Evolutionary conservation across 768 basidiomycete species (phyloP).

Genomic region (Rhodotorula diobovata): DNA sequence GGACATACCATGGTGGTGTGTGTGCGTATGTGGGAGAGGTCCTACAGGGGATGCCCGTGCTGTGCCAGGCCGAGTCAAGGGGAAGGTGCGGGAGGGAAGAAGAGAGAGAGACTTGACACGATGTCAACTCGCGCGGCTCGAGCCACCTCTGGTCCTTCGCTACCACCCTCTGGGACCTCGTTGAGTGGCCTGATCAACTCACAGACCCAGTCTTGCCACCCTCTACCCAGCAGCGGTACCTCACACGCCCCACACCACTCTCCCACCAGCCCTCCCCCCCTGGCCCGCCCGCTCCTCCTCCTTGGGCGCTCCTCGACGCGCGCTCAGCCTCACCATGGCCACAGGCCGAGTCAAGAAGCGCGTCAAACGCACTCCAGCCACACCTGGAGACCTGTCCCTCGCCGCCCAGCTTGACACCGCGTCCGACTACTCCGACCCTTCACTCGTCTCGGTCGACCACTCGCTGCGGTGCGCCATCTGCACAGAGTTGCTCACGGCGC

Average conservation of each 20-base stretch:
- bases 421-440: constrained; percentile 2
- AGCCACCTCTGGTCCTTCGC: too few species aligned
- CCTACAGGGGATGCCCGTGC: too few species aligned
- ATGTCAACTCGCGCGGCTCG: too few species aligned
- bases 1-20: background rate
- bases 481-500: constrained; percentile 9
- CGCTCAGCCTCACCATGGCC: background rate
- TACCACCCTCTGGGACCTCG: too few species aligned
- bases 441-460: constrained; percentile 16
- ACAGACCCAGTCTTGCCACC: too few species aligned
- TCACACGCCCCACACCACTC: too few species aligned
- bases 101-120: too few species aligned
- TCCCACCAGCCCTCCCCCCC: background rate
- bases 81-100: too few species aligned
- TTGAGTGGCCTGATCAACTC: too few species aligned
- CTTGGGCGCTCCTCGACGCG: background rate
- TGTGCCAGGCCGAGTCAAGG: too few species aligned
- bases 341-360: background rate
- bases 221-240: too few species aligned
- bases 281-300: background rate
- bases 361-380: background rate
- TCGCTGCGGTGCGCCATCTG: constrained; percentile 33
- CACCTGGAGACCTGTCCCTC: background rate
- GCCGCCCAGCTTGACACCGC: constrained; percentile 27
- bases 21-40: too few species aligned